A percentile compares a stretch with the other conserved stretches of the same genome.
Conservation (phyloP, 768 basidiomycete genomes). For the Phaeolepiota aurea region DNA sequence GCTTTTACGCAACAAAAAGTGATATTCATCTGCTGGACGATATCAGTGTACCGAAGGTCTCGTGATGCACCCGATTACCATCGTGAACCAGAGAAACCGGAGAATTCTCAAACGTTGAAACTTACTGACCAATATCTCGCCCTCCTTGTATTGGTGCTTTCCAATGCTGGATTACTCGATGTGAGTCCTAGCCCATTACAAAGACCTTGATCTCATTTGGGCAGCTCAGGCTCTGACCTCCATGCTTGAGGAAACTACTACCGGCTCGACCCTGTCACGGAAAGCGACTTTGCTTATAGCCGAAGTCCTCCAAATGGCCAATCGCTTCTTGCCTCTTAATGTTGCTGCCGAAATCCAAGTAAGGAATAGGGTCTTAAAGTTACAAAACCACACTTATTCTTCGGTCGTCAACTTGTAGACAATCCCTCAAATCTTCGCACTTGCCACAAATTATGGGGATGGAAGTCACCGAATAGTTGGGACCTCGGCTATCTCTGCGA, state of each 20-base stretch:
- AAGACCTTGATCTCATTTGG: constrained; percentile 3
- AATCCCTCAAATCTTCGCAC: constrained; percentile 75
- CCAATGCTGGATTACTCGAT: constrained; percentile 83
- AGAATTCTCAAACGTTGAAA: constrained; percentile 55
- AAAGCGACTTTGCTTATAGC: constrained; percentile 91
- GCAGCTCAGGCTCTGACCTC: constrained; percentile 63
- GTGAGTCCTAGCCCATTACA: constrained; percentile 32
- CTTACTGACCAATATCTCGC: constrained; percentile 91
- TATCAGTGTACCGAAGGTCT: constrained; percentile 58
- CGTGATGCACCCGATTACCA: constrained; percentile 29
- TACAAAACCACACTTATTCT: not conserved
- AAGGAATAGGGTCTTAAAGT: not conserved
- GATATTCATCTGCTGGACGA: constrained; percentile 1
- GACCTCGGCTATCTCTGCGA: constrained; percentile 74
- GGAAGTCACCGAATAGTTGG: constrained; percentile 78
- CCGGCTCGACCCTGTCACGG: constrained; percentile 65
- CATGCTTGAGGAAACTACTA: constrained; percentile 77
- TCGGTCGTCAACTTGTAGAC: constrained; percentile 33
- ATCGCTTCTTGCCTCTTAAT: constrained; percentile 74
- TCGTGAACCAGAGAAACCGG: constrained; percentile 25
- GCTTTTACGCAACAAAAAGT: not conserved
- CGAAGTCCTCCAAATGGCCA: constrained; percentile 83
- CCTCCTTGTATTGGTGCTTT: constrained; percentile 74
- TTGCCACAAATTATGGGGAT: constrained; percentile 75
- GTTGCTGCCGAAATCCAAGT: constrained; percentile 85